A percentile compares a stretch with the other conserved stretches of the same genome.
These are phyloP conservation scores for Periconia sp. DNA, from an alignment of 2,329 filamentous ascomycete species.

Conservation along the genomic window DNA sequence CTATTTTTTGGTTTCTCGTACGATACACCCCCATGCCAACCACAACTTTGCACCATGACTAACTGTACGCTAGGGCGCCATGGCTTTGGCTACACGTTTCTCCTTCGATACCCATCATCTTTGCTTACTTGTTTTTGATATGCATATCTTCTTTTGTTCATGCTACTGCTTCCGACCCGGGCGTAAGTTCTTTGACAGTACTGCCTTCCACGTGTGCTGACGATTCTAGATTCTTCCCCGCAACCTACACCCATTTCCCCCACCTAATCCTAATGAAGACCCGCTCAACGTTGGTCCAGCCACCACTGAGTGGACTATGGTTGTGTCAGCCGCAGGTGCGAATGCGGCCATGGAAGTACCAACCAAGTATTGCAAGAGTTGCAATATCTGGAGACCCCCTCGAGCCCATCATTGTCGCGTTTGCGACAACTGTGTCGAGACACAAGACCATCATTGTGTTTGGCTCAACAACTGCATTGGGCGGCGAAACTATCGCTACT, in stretches of 20 bases:
- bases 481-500: constrained; percentile 96
- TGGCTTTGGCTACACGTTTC: constrained; percentile 88
- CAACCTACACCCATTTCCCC: constrained; percentile 89
- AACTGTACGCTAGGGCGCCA: constrained; percentile 61
- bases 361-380: constrained; percentile 97
- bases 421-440: constrained; percentile 97
- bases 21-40: constrained; percentile 33
- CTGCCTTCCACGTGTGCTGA: constrained; percentile 17
- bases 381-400: constrained; percentile 95
- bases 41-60: constrained; percentile 10
- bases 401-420: constrained; percentile 95
- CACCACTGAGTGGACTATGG: constrained; percentile 92
- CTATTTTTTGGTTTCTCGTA: constrained; percentile 86
- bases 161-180: constrained; percentile 89
- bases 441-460: constrained; percentile 96
- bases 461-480: constrained; percentile 99
- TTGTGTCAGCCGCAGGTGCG: constrained; percentile 75
- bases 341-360: constrained; percentile 96
- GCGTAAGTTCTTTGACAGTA: constrained; percentile 65
- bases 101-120: constrained; percentile 85
- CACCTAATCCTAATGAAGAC: constrained; percentile 75
- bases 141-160: constrained; percentile 94
- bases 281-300: constrained; percentile 81
- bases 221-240: constrained; percentile 79
- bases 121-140: constrained; percentile 89